A percentile compares a stretch with the other conserved stretches of the same genome.
These are phyloP conservation scores for Mortierella sp. DNA, from an alignment of 371 early-diverging fungal species.

Conservation along the genomic window DNA sequence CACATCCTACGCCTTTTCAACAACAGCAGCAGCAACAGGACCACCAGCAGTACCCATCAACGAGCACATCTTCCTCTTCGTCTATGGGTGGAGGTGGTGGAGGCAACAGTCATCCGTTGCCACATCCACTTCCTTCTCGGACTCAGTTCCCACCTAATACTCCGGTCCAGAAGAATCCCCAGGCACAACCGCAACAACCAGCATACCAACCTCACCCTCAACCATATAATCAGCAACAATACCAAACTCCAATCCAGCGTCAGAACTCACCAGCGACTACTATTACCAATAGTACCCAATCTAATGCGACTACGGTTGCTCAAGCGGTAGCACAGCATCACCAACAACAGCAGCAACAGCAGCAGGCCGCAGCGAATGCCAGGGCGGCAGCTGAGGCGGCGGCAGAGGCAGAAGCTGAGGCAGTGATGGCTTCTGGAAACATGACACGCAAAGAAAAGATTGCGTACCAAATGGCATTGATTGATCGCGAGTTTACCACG, in stretches of 20 bases:
- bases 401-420: conserved; percentile 6
- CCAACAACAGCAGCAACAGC: background rate
- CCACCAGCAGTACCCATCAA: conserved; percentile 22
- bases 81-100: conserved; percentile 19
- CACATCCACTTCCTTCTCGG: conserved; percentile 14
- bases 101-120: conserved; percentile 17
- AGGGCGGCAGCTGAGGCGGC: conserved; percentile 8
- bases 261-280: conserved; percentile 11
- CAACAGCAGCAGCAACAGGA: background rate
- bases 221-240: conserved; percentile 2
- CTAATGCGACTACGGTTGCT: background rate
- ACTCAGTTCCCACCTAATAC: background rate
- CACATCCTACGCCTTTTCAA: background rate
- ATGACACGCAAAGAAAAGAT: conserved; percentile 43
- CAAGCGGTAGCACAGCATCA: conserved; percentile 8
- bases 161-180: conserved; percentile 12
- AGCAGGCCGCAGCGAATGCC: conserved; percentile 4
- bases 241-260: conserved; percentile 12
- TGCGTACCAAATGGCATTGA: conserved; percentile 55
- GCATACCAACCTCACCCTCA: conserved; percentile 11
- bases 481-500: conserved; percentile 69
- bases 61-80: conserved; percentile 31
- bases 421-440: conserved; percentile 8
- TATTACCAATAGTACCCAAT: background rate
- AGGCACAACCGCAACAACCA: conserved; percentile 15